These are phyloP conservation scores for Hymenoscyphus occultus DNA, from an alignment of 2,329 filamentous ascomycete species.

Conservation along the genomic window DNA sequence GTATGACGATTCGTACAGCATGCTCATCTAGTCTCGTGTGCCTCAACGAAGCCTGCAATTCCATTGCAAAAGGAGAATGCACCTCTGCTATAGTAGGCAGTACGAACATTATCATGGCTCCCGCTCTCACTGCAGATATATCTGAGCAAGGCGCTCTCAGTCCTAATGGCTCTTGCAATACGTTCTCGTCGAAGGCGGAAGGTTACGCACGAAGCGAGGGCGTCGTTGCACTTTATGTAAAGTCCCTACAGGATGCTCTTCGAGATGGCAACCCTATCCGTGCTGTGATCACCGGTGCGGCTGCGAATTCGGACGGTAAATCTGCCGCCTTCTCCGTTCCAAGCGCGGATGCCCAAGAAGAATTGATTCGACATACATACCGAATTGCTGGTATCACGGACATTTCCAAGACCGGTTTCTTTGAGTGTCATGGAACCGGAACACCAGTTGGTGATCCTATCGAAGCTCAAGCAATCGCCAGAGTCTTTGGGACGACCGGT, in stretches of 20 bases:
- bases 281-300: not conserved
- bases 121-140: not conserved
- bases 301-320: not conserved
- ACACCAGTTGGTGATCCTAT: constrained; percentile 19
- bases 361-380: not conserved
- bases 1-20: too few species aligned
- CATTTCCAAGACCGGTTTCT: constrained; percentile 5
- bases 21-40: too few species aligned
- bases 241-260: not conserved
- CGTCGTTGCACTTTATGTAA: constrained; percentile 46
- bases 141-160: not conserved
- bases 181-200: constrained; percentile 54
- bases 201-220: constrained; percentile 65
- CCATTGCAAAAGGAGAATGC: not conserved
- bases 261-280: not conserved
- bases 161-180: constrained; percentile 41
- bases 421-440: constrained; percentile 18
- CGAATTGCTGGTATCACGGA: not conserved
- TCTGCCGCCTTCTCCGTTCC: not conserved
- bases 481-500: not conserved
- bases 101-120: not conserved
- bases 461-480: constrained; percentile 7
- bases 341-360: not conserved
- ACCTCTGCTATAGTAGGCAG: not conserved
- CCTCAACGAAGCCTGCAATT: too few species aligned